These are phyloP conservation scores for Silene coronaria DNA, from an alignment of 179 eudicot species.

Conservation along the genomic window DNA sequence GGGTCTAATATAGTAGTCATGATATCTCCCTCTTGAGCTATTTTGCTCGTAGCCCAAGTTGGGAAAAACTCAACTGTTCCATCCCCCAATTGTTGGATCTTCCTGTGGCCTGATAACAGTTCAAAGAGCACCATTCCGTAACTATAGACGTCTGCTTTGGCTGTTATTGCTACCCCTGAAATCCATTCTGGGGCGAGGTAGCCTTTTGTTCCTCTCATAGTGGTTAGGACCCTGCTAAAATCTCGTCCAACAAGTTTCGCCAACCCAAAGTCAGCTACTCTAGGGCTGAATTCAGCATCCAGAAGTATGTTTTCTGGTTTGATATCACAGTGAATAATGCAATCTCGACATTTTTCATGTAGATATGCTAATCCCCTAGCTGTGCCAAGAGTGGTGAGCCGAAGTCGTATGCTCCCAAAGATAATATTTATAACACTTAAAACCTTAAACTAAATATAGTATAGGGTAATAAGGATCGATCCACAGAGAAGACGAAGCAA, in stretches of 20 bases:
- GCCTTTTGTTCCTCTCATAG: conserved; percentile 70
- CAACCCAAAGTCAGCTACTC: conserved; percentile 63
- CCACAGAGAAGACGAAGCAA: too few species aligned
- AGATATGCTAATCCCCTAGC: conserved; percentile 57
- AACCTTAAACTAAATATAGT: too few species aligned
- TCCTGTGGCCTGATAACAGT: conserved; percentile 48
- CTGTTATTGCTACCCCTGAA: conserved; percentile 53
- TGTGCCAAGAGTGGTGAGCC: conserved; percentile 49
- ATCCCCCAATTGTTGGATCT: conserved; percentile 34
- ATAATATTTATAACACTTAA: too few species aligned
- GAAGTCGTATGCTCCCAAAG: too few species aligned
- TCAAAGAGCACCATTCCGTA: conserved; percentile 66
- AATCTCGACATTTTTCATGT: conserved; percentile 60
- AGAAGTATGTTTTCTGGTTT: conserved; percentile 68
- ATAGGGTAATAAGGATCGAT: too few species aligned
- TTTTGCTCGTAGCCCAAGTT: conserved; percentile 34
- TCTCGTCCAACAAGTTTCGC: conserved; percentile 70
- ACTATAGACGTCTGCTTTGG: conserved; percentile 66
- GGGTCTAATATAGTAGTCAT: conserved; percentile 36
- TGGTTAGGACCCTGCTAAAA: conserved; percentile 59
- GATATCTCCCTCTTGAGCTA: conserved; percentile 31
- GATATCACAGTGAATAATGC: conserved; percentile 72
- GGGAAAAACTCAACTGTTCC: conserved; percentile 46
- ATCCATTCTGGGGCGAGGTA: conserved; percentile 76
- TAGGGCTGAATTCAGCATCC: conserved; percentile 47